Evolutionary conservation across 2,329 filamentous ascomycete species (phyloP).

Genomic region (Pleurostoma richardsiae): DNA sequence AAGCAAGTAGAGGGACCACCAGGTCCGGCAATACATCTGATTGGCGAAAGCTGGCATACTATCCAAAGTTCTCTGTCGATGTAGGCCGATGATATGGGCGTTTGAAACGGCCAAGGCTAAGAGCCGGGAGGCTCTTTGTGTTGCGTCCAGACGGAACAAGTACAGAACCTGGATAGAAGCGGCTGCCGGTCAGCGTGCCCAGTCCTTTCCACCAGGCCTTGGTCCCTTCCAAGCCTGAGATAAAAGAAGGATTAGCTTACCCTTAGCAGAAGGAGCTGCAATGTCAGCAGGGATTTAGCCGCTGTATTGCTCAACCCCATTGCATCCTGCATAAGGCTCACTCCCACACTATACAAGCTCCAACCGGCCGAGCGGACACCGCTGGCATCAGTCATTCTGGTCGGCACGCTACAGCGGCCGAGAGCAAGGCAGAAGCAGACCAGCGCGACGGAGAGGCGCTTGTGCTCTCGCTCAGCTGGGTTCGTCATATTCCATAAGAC

Average conservation of each 20-base stretch:
- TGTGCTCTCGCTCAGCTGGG: slow-evolving; percentile 4
- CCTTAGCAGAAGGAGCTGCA: slow-evolving; percentile 4
- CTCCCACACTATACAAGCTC: slow-evolving; percentile 6
- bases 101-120: slow-evolving; percentile 7
- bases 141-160: slow-evolving; percentile 6
- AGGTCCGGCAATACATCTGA: slow-evolving; percentile 3
- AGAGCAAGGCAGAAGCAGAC: slow-evolving; percentile 7
- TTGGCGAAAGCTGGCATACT: slow-evolving; percentile 1
- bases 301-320: slow-evolving; percentile 3
- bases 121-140: slow-evolving; percentile 3
- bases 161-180: not conserved
- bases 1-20: slow-evolving; percentile 6
- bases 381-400: slow-evolving; percentile 5
- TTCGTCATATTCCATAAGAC: slow-evolving; percentile 5
- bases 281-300: slow-evolving; percentile 4
- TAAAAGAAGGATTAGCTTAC: not conserved
- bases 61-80: slow-evolving; percentile 4
- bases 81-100: slow-evolving; percentile 7
- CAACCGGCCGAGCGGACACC: slow-evolving; percentile 7
- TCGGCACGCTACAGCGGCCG: slow-evolving; percentile 6
- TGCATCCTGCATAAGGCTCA: slow-evolving; percentile 5
- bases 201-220: too few relatives aligned
- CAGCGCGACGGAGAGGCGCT: slow-evolving; percentile 5
- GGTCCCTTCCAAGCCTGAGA: not conserved
- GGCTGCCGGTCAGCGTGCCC: not conserved